These are phyloP conservation scores for Kuraishia ogatae DNA, from an alignment of 805 yeast genomes.

Conservation along the genomic window DNA sequence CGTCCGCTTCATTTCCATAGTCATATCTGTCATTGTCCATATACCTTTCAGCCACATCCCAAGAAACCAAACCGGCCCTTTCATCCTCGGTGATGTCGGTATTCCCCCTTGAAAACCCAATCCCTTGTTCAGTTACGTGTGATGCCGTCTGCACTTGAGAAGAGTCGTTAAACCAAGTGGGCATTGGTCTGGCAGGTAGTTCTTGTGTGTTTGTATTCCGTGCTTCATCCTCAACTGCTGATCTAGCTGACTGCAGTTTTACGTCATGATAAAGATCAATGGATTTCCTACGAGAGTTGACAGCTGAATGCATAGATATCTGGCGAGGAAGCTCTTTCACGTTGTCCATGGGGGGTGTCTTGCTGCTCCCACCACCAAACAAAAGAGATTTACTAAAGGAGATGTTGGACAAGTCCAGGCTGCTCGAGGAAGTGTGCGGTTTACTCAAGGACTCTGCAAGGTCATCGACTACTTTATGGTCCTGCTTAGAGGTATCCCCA, in stretches of 20 bases:
- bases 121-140: not conserved
- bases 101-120: not conserved
- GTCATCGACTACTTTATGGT: not conserved
- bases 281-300: not conserved
- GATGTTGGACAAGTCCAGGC: not conserved
- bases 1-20: conserved; percentile 9
- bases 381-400: conserved; percentile 5
- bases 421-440: not conserved
- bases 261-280: not conserved
- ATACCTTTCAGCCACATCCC: conserved; percentile 22
- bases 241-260: not conserved
- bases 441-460: not conserved
- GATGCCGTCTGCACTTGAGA: not conserved
- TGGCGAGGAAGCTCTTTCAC: not conserved
- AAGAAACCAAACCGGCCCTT: conserved; percentile 40
- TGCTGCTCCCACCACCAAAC: conserved; percentile 1
- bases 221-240: not conserved
- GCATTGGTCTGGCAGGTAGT: conserved; percentile 9
- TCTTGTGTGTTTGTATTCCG: not conserved
- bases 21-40: conserved; percentile 1
- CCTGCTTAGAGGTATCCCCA: not conserved
- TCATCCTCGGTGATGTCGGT: conserved; percentile 26
- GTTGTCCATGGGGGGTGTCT: not conserved
- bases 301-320: too few relatives aligned
- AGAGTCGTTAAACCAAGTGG: conserved; percentile 11